A percentile compares a stretch with the other conserved stretches of the same genome.
Conservation (phyloP, 106 monocot species). For the Dioscorea zingiberensis region DNA sequence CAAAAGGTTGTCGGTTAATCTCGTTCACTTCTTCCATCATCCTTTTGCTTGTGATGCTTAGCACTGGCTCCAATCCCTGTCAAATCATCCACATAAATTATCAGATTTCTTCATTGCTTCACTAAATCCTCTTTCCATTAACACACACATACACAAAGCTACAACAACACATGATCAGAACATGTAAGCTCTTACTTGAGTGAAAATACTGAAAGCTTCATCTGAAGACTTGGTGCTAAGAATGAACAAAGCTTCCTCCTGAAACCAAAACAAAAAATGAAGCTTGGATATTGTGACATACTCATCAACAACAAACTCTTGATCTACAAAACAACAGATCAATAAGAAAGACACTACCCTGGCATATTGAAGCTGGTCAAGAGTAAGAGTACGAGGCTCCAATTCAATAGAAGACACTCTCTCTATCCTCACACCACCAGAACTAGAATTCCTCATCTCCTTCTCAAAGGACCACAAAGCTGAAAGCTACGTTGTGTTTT, state of each 20-base stretch:
- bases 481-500: neutral
- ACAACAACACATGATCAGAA: neutral
- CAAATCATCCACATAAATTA: neutral
- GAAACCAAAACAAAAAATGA: neutral
- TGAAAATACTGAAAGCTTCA: slow-evolving; percentile 45
- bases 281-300: neutral
- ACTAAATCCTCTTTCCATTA: neutral
- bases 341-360: slow-evolving; percentile 25
- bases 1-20: neutral
- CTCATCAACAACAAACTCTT: neutral
- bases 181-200: slow-evolving; percentile 15
- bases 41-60: neutral
- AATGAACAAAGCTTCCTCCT: slow-evolving; percentile 48
- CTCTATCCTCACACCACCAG: slow-evolving; percentile 2
- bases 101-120: neutral
- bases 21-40: neutral
- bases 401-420: slow-evolving; percentile 33
- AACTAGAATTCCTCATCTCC: neutral
- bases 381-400: slow-evolving; percentile 38
- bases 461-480: neutral
- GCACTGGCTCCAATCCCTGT: slow-evolving; percentile 10
- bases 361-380: slow-evolving; percentile 39
- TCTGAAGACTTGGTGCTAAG: slow-evolving; percentile 29
- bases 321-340: neutral
- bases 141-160: neutral